Base-by-base conservation (phyloP, 805 yeast species). In the Lachancea lanzarotensis region DNA sequence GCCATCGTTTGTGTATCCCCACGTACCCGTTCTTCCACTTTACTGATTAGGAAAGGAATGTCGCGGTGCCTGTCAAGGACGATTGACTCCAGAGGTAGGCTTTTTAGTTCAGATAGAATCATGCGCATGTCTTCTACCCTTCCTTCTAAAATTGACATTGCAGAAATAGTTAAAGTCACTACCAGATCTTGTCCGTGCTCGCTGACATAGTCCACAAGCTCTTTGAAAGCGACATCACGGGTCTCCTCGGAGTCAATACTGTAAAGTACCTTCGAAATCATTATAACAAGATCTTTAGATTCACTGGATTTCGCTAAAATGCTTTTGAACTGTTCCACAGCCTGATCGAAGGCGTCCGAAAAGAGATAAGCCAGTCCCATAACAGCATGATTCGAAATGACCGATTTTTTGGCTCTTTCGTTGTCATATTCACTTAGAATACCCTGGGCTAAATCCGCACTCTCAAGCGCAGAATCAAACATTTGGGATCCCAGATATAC, bases 221-320 rank as follows among this genome's bases (percentile, higher is more conserved):
- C 95, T 54, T 89, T 96, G 38, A 85, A 57, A 0, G 97, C 96
- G 1, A 89, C 90, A 50, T 80, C 83, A 47, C 79, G 81, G 1
- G 93, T 79, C 4, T 84, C 93, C n/a, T 75, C 79, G 0, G 79
- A 75, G n/a, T 79, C 84, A 45, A 77, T 76, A 2, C 87, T 86
- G 67, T 82, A 84, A 40, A 93, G 69, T 0, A 90, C 83, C 57
- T 89, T 95, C 0, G 93, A 78, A 17, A 87, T 73, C 25, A 91
- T 65, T 6, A 82, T 76, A 13, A 87, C 79, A n/a, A 88, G 72
- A 49, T 82, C 74, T 50, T 75, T 79, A 3, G 84, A 78, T 40
- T 77, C 79, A 4, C 76, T 74, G 19, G 82, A 73, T 1, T 64
- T 55, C 20, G 68, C 73, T 37, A 89, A 66, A n/a, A 93, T 78